phyloP scores from a whole-genome alignment of 2,329 filamentous ascomycete species.

The Pseudogymnoascus sp. region DNA sequence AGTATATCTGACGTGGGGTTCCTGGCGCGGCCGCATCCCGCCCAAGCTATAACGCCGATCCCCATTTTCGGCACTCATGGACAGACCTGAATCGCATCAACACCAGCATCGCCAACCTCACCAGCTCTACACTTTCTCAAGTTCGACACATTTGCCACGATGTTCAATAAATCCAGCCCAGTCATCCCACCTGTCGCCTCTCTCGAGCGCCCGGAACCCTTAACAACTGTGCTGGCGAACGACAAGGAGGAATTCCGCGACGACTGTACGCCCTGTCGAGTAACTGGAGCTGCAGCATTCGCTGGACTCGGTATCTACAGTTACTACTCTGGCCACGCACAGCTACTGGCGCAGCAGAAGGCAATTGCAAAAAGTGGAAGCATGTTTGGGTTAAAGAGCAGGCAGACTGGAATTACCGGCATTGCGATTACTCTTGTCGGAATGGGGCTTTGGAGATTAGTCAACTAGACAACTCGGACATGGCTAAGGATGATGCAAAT shows the following conservation, averaged over 20 bases:
- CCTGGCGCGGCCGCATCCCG: constrained; percentile 7
- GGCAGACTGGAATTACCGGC: constrained; percentile 56
- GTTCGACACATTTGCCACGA: background rate
- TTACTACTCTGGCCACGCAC: constrained; percentile 65
- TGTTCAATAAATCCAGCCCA: constrained; percentile 12
- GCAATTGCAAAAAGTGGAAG: constrained; percentile 61
- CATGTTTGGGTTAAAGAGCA: constrained; percentile 63
- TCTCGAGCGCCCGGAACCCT: constrained; percentile 21
- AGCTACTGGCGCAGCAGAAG: constrained; percentile 59
- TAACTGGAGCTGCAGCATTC: constrained; percentile 64
- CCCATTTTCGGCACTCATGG: background rate
- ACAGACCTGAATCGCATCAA: background rate
- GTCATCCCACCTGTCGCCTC: constrained; percentile 12
- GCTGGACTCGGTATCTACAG: constrained; percentile 69
- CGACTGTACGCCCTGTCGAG: constrained; percentile 31
- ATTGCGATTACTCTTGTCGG: constrained; percentile 62
- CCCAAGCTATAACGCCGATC: constrained; percentile 5
- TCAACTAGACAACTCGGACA: constrained; percentile 11
- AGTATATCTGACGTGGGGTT: constrained; percentile 8
- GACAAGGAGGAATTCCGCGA: constrained; percentile 27
- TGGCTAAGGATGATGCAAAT: background rate
- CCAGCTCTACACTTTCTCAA: background rate
- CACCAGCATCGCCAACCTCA: background rate
- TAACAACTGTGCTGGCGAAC: constrained; percentile 21
- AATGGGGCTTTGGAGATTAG: constrained; percentile 54